Evolutionary conservation across 2,329 filamentous ascomycete species (phyloP).

Genomic region (Tolypocladium endophyticum): DNA sequence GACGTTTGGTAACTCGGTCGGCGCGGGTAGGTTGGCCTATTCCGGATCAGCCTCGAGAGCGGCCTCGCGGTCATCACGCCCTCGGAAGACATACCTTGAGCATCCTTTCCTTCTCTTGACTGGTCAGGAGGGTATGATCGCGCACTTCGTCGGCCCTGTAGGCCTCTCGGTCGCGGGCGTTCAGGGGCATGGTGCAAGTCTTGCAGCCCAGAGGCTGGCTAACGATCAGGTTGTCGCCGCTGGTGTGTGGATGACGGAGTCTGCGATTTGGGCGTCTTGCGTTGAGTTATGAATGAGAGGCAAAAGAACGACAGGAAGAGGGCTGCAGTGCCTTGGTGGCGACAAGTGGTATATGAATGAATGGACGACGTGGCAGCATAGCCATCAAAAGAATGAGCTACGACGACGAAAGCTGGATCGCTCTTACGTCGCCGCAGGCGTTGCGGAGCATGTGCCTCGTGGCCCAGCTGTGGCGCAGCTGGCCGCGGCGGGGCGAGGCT

Average conservation of each 20-base stretch:
- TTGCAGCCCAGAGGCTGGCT: conserved; percentile 17
- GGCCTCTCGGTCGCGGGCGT: conserved; percentile 22
- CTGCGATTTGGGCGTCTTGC: not conserved
- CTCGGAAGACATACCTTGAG: conserved; percentile 17
- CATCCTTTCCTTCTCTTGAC: conserved; percentile 25
- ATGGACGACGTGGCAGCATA: not conserved
- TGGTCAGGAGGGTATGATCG: conserved; percentile 21
- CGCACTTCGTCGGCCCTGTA: conserved; percentile 28
- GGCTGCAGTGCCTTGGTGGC: not conserved
- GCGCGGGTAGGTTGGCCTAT: conserved; percentile 25
- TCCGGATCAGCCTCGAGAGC: conserved; percentile 7
- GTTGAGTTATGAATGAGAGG: not conserved
- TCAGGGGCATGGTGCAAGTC: conserved; percentile 21
- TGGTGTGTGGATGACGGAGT: not conserved
- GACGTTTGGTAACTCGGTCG: conserved; percentile 19
- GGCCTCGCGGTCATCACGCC: not conserved
- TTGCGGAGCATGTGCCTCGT: conserved; percentile 1
- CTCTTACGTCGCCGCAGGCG: conserved; percentile 2
- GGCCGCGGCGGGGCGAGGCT: not conserved
- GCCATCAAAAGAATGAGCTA: not conserved
- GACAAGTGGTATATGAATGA: not conserved
- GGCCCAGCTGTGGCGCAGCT: not conserved
- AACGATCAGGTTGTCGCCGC: not conserved
- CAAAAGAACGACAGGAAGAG: not conserved
- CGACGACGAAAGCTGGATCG: not conserved